Evolutionary conservation across 257 asterid species (phyloP).

Genomic region (Ocimum tenuiflorum): DNA sequence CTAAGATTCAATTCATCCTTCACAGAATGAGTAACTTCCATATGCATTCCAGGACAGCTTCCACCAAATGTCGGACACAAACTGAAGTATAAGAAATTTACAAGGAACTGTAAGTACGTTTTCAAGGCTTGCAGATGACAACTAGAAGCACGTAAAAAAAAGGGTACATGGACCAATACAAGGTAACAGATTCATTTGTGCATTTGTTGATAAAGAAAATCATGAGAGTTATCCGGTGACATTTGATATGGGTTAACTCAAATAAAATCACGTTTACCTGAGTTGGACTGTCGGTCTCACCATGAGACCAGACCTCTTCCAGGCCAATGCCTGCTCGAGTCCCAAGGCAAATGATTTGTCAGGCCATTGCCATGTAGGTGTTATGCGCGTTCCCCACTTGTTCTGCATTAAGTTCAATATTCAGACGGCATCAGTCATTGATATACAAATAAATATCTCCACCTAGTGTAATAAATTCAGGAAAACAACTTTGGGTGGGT

Average conservation of each 20-base stretch:
- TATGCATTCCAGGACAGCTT: conserved; percentile 67
- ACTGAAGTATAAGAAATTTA: conserved; percentile 27
- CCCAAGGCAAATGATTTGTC: conserved; percentile 82
- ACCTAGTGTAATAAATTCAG: background rate
- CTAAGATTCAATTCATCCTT: conserved; percentile 72
- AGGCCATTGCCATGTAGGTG: conserved; percentile 83
- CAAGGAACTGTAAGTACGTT: background rate
- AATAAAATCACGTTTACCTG: conserved; percentile 41
- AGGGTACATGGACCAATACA: too few relatives aligned
- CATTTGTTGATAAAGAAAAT: background rate
- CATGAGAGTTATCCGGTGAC: background rate
- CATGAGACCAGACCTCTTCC: conserved; percentile 99
- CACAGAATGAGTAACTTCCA: conserved; percentile 76
- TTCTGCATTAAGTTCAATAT: conserved; percentile 40
- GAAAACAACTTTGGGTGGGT: background rate
- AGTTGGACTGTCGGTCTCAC: conserved; percentile 75
- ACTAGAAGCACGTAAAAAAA: too few relatives aligned
- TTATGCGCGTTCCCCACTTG: conserved; percentile 82
- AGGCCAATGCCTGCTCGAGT: conserved; percentile 80
- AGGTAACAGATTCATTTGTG: background rate
- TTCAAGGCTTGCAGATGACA: background rate
- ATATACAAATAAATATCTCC: background rate
- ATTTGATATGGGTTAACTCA: background rate
- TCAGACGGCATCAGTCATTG: background rate
- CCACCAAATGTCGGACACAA: conserved; percentile 90